phyloP scores from a whole-genome alignment of 192 early-diverging fungal genomes.

The Thamnidium elegans region DNA sequence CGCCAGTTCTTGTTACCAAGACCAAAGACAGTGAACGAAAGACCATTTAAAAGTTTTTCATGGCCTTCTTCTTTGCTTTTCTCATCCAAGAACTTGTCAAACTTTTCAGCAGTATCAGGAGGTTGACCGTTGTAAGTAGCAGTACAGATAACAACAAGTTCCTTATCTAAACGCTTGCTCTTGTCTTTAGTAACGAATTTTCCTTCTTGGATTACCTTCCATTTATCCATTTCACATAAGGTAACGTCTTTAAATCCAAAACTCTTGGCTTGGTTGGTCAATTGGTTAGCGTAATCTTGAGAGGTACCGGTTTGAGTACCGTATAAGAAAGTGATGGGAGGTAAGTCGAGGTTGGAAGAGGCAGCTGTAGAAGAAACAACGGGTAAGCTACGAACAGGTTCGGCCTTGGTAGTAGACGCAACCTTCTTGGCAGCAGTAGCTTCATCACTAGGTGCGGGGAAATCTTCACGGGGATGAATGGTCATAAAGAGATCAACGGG shows the following conservation, averaged over 20 bases:
- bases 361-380: not conserved
- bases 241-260: conserved; percentile 40
- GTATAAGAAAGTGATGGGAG: conserved; percentile 46
- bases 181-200: conserved; percentile 13
- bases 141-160: conserved; percentile 33
- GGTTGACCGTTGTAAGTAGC: conserved; percentile 41
- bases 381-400: not conserved
- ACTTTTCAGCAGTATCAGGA: conserved; percentile 49
- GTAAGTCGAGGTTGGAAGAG: conserved; percentile 17
- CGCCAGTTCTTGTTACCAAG: conserved; percentile 57
- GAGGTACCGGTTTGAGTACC: conserved; percentile 55
- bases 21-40: conserved; percentile 55
- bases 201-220: conserved; percentile 30
- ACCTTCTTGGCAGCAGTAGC: not conserved
- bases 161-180: not conserved
- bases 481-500: conserved; percentile 37
- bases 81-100: conserved; percentile 32
- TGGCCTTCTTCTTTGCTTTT: conserved; percentile 18
- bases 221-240: conserved; percentile 40
- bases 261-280: conserved; percentile 33
- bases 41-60: conserved; percentile 33
- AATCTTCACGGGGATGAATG: conserved; percentile 23
- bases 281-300: conserved; percentile 45
- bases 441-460: conserved; percentile 12
- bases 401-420: not conserved